Percentiles rank a stretch among this genome's conserved stretches.
phyloP scores from a whole-genome alignment of 352 stramenopile species.

The Pythium angustatum region DNA sequence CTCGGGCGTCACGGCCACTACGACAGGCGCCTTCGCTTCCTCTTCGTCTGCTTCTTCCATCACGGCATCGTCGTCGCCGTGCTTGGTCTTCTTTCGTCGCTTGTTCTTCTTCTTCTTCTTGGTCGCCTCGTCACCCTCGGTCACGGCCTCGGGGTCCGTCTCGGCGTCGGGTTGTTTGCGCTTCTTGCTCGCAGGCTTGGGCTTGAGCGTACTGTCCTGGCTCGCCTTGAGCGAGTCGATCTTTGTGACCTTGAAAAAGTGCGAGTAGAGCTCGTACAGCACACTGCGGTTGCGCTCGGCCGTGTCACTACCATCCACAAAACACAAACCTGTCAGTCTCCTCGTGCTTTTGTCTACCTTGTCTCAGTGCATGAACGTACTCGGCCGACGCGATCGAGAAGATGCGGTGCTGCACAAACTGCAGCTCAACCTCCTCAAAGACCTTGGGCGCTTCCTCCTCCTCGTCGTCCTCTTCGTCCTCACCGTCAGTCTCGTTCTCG shows the following conservation, averaged over 20 bases:
- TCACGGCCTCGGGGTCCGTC: background rate
- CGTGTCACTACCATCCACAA: conserved; percentile 48
- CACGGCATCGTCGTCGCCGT: conserved; percentile 25
- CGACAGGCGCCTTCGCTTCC: conserved; percentile 18
- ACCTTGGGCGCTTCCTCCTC: conserved; percentile 57
- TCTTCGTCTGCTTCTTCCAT: conserved; percentile 24
- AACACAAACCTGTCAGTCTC: conserved; percentile 3
- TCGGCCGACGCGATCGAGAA: conserved; percentile 76
- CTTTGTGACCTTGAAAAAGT: conserved; percentile 71
- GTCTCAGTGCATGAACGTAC: conserved; percentile 28
- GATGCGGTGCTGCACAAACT: conserved; percentile 75
- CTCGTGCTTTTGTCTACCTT: background rate
- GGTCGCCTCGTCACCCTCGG: conserved; percentile 6
- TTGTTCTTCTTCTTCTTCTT: conserved; percentile 38
- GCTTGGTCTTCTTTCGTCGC: conserved; percentile 50
- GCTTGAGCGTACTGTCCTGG: conserved; percentile 30
- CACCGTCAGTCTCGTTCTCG: conserved; percentile 37
- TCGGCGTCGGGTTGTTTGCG: conserved; percentile 28
- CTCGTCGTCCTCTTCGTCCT: conserved; percentile 56
- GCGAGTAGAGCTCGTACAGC: conserved; percentile 79
- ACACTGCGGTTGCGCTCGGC: conserved; percentile 75
- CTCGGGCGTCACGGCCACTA: conserved; percentile 25
- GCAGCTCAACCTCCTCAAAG: conserved; percentile 65
- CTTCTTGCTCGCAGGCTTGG: conserved; percentile 31
- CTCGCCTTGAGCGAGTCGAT: conserved; percentile 72